A percentile compares a stretch with the other conserved stretches of the same genome.
Conservation (phyloP, 1,284 basidiomycete species). For the Sanghuangporus sanghuang region DNA sequence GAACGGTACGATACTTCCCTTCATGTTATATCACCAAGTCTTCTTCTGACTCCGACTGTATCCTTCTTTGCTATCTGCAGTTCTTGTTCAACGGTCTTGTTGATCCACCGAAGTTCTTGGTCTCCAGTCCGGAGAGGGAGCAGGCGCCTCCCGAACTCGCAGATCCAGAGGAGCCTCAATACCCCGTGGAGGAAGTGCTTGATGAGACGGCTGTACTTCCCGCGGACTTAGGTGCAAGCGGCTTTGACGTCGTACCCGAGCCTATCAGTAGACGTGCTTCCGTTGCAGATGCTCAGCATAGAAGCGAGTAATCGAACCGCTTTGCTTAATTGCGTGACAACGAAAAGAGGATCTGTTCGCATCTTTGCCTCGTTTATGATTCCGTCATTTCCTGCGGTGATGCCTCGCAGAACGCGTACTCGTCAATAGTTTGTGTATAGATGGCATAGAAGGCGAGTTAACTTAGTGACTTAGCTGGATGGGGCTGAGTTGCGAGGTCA, state of each 20-base stretch:
- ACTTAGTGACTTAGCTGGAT: neutral
- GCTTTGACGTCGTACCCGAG: constrained; percentile 58
- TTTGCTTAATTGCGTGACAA: neutral
- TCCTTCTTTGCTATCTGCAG: constrained; percentile 28
- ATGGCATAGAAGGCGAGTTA: neutral
- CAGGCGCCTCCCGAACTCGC: constrained; percentile 27
- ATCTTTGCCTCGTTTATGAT: neutral
- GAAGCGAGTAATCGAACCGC: constrained; percentile 4
- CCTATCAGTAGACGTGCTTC: neutral
- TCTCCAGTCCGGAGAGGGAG: constrained; percentile 29
- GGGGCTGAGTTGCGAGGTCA: neutral
- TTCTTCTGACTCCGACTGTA: constrained; percentile 1
- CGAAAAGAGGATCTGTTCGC: neutral
- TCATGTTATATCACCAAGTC: neutral
- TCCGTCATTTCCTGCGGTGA: neutral
- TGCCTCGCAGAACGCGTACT: neutral
- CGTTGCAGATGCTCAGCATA: neutral
- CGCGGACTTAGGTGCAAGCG: constrained; percentile 64
- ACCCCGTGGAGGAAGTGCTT: constrained; percentile 38
- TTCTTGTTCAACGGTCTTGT: constrained; percentile 80
- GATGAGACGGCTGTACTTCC: constrained; percentile 74
- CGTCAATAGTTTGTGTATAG: neutral
- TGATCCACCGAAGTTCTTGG: constrained; percentile 54
- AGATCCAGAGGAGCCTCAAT: constrained; percentile 46
- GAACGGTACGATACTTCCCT: constrained; percentile 23